Evolutionary conservation across 2,329 filamentous ascomycete genomes (phyloP).

Genomic region (Corynespora cassiicola): DNA sequence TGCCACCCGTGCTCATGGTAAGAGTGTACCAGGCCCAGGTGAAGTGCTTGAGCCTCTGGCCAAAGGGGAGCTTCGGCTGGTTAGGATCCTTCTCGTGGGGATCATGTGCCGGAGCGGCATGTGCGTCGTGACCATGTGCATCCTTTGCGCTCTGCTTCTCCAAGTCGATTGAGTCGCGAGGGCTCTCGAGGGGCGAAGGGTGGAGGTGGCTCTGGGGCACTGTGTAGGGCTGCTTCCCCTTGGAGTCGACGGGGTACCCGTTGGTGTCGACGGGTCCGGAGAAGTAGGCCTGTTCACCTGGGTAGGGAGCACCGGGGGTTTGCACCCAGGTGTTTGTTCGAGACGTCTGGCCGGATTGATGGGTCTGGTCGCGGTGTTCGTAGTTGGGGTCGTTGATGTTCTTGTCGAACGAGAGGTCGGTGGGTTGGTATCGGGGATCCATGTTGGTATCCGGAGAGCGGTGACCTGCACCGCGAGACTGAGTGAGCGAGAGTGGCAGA

Average conservation of each 20-base stretch:
- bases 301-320: conserved; percentile 27
- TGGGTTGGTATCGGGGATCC: conserved; percentile 37
- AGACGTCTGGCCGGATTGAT: conserved; percentile 26
- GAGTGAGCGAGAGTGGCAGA: conserved; percentile 24
- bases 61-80: conserved; percentile 36
- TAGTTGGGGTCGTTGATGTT: conserved; percentile 22
- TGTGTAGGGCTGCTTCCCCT: conserved; percentile 22
- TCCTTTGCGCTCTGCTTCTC: conserved; percentile 40
- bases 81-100: conserved; percentile 41
- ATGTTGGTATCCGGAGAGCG: conserved; percentile 29
- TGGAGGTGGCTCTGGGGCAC: conserved; percentile 19
- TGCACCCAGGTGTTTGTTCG: conserved; percentile 38
- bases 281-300: conserved; percentile 26
- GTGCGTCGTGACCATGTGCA: no score
- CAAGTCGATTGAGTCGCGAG: conserved; percentile 28
- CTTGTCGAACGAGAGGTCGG: conserved; percentile 32
- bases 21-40: conserved; percentile 58
- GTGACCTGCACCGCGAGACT: conserved; percentile 39
- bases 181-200: conserved; percentile 18
- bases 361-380: conserved; percentile 17
- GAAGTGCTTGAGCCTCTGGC: conserved; percentile 45
- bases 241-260: conserved; percentile 32
- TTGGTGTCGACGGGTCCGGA: conserved; percentile 27
- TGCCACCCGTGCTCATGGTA: conserved; percentile 57
- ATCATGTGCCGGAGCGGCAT: conserved; percentile 17